Evolutionary conservation across 2,329 filamentous ascomycete species (phyloP), one percentile per base, ranked within the genome.

Genomic region (Trichophyton simii): DNA sequence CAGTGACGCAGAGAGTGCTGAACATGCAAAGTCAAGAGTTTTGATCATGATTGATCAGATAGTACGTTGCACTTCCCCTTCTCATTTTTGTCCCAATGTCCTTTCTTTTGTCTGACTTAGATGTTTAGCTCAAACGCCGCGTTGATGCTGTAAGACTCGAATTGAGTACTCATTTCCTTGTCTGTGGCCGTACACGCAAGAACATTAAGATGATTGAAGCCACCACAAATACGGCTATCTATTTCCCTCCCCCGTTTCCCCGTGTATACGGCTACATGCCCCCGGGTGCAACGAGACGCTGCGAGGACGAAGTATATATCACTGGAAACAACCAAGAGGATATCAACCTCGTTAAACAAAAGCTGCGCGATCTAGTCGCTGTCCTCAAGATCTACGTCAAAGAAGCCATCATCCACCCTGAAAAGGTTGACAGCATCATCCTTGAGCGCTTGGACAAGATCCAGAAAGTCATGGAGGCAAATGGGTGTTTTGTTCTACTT

Each of bases 201-300:
- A 96, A 96, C 73, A 96, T 99, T 78, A 97, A 97, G 78, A 79
- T 94, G 69, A 96, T 99, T 70, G 94, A 99, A 75, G 95, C 94
- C 13, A 85, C 88, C 31, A 97, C 94, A 13, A 90, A 91, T 69
- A 97, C 94, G 7, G 92, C 94, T 65, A 97, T 99, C 69, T 99
- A 99, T 77, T 97, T 99, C 71, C 94, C 94, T 31, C 91, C 91
- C 6, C 88, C 92, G 0, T 97, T 97, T 72, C 91, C 92, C 13
- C 86, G 87, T 63, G 86, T 96, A 66, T 96, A 94, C 71, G 88
- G 89, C 63, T 99, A 96, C 73, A 89, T 86, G 60, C 91, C 92
- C 1, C 84, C 85, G 6, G 89, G 88, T 66, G 91, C 91, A 20
- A 84, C 84, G 61, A 85, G 89, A 62, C 86, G 94, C 67, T 89